Conservation (phyloP, 306 rosid genomes). For the Dalbergia oliveri region DNA sequence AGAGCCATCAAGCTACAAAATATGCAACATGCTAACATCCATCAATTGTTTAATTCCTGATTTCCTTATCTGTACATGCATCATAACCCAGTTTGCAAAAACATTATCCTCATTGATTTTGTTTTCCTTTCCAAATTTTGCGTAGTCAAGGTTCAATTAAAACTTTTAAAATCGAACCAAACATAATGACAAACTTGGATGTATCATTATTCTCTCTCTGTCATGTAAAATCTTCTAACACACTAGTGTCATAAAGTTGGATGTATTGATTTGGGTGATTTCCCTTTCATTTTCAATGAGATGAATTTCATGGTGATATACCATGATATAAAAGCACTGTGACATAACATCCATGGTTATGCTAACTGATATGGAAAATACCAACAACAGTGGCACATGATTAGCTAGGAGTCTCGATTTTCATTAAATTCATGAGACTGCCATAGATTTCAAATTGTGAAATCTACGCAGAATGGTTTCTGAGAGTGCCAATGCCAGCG, state of each 20-base stretch:
- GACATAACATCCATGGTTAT: not conserved
- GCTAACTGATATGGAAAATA: not conserved
- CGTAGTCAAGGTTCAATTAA: slow-evolving; percentile 7
- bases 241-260: no score
- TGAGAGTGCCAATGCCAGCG: slow-evolving; percentile 1
- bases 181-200: slow-evolving; percentile 7
- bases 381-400: not conserved
- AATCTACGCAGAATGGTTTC: not conserved
- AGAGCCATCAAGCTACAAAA: slow-evolving; percentile 31
- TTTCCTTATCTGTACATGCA: not conserved
- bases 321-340: not conserved
- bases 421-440: not conserved
- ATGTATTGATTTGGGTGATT: not conserved
- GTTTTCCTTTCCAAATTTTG: slow-evolving; percentile 5
- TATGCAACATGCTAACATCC: slow-evolving; percentile 25
- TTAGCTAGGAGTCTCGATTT: not conserved
- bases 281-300: slow-evolving; percentile 1
- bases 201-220: slow-evolving; percentile 9
- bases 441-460: not conserved
- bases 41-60: slow-evolving; percentile 15
- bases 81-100: not conserved
- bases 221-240: not conserved
- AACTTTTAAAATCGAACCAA: not conserved
- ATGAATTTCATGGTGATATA: no score
- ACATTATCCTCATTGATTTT: slow-evolving; percentile 13